These are phyloP conservation scores for Nakataea oryzae DNA, from an alignment of 2,329 filamentous ascomycete species.

Conservation along the genomic window DNA sequence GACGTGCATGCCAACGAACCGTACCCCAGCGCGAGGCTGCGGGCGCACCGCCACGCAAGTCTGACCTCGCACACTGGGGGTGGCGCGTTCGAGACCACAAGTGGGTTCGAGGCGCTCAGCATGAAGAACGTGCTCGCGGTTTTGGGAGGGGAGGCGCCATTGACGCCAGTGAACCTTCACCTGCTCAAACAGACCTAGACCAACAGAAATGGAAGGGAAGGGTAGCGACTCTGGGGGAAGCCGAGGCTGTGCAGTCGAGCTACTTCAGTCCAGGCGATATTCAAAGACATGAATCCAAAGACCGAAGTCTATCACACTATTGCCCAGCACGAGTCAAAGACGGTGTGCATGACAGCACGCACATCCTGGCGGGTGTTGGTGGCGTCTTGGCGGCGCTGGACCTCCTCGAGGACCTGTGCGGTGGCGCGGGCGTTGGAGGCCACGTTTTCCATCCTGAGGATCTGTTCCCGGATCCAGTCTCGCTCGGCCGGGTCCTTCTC, in stretches of 20 bases:
- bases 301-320: slow-evolving; percentile 28
- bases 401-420: slow-evolving; percentile 32
- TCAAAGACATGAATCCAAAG: background rate
- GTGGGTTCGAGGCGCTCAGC: slow-evolving; percentile 41
- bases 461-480: slow-evolving; percentile 38
- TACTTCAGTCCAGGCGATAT: background rate
- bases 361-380: slow-evolving; percentile 30
- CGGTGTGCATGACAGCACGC: slow-evolving; percentile 32
- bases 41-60: slow-evolving; percentile 20
- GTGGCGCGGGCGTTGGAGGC: slow-evolving; percentile 32
- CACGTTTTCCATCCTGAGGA: slow-evolving; percentile 34
- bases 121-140: slow-evolving; percentile 43
- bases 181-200: slow-evolving; percentile 20
- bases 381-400: slow-evolving; percentile 30
- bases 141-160: slow-evolving; percentile 27
- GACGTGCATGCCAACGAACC: slow-evolving; percentile 45
- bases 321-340: slow-evolving; percentile 41
- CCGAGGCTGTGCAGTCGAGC: background rate
- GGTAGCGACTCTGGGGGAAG: too few species aligned
- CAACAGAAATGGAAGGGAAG: background rate
- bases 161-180: slow-evolving; percentile 44
- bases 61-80: slow-evolving; percentile 45
- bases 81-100: slow-evolving; percentile 39
- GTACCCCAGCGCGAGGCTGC: slow-evolving; percentile 25
- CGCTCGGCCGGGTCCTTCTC: slow-evolving; percentile 37